Evolutionary conservation across 1,139 yeast species (phyloP).

Genomic region (Trichomonascaceae sp.): DNA sequence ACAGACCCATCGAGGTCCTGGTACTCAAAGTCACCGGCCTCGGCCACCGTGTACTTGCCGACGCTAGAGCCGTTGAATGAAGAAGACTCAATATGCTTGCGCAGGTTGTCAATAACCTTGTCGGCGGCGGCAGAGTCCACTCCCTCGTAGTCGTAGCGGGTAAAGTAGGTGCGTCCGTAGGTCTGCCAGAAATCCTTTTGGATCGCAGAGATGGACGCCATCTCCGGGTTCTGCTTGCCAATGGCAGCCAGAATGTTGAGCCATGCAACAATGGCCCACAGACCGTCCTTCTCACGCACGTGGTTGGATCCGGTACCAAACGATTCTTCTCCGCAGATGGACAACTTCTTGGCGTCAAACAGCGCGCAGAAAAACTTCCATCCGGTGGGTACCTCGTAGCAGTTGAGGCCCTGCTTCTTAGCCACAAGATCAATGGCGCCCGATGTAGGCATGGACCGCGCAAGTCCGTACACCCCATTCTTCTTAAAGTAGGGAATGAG

Average conservation of each 20-base stretch:
- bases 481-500: conserved; percentile 81
- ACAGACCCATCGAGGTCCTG: conserved; percentile 93
- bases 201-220: conserved; percentile 61
- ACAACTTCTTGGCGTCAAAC: conserved; percentile 82
- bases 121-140: conserved; percentile 66
- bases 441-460: conserved; percentile 97
- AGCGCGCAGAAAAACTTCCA: conserved; percentile 97
- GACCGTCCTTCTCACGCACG: conserved; percentile 93
- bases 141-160: conserved; percentile 89
- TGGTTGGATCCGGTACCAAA: conserved; percentile 98
- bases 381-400: conserved; percentile 96
- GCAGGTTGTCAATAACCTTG: conserved; percentile 48
- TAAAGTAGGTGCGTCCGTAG: conserved; percentile 95
- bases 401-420: conserved; percentile 52
- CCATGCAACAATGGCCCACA: conserved; percentile 98
- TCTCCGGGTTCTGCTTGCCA: conserved; percentile 34
- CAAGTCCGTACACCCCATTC: conserved; percentile 81
- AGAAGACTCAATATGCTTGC: conserved; percentile 30
- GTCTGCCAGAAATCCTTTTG: conserved; percentile 81
- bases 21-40: conserved; percentile 82
- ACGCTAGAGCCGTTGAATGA: conserved; percentile 35
- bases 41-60: conserved; percentile 40
- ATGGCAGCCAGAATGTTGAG: conserved; percentile 83
- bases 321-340: conserved; percentile 97
- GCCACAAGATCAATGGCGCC: conserved; percentile 93